These are phyloP conservation scores for Periconia sp. DNA, from an alignment of 2,329 filamentous ascomycete species.

Conservation along the genomic window DNA sequence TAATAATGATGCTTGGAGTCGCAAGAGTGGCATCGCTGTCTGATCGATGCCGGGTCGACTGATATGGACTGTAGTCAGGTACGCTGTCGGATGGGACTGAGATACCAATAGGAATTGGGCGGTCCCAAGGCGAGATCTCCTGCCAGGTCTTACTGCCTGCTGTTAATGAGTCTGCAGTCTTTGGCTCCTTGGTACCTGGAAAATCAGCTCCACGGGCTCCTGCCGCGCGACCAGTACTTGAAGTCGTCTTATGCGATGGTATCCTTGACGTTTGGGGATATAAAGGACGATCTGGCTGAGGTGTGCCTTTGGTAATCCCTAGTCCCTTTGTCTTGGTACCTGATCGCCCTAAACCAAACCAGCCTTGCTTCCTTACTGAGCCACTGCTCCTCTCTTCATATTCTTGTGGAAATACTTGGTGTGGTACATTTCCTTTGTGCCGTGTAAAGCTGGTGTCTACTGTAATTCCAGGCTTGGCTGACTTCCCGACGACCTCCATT, in stretches of 20 bases:
- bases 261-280: neutral
- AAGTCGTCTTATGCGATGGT: slow-evolving; percentile 16
- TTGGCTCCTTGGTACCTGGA: slow-evolving; percentile 23
- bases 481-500: slow-evolving; percentile 65
- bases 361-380: slow-evolving; percentile 32
- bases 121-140: slow-evolving; percentile 70
- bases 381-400: slow-evolving; percentile 24
- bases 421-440: slow-evolving; percentile 52
- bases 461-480: slow-evolving; percentile 66
- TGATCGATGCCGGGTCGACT: slow-evolving; percentile 43
- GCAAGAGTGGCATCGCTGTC: slow-evolving; percentile 42
- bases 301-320: slow-evolving; percentile 43
- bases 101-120: slow-evolving; percentile 77
- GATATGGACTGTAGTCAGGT: slow-evolving; percentile 45
- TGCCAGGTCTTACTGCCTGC: slow-evolving; percentile 39
- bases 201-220: neutral
- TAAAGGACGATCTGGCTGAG: slow-evolving; percentile 27
- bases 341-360: slow-evolving; percentile 37
- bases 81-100: slow-evolving; percentile 64
- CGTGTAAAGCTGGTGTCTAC: slow-evolving; percentile 72
- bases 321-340: slow-evolving; percentile 39
- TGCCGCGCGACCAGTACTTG: slow-evolving; percentile 14
- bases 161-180: slow-evolving; percentile 36
- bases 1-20: slow-evolving; percentile 61
- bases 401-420: slow-evolving; percentile 51